These are phyloP conservation scores for Entrophospora sp. DNA, from an alignment of 192 early-diverging fungal genomes.

Conservation along the genomic window DNA sequence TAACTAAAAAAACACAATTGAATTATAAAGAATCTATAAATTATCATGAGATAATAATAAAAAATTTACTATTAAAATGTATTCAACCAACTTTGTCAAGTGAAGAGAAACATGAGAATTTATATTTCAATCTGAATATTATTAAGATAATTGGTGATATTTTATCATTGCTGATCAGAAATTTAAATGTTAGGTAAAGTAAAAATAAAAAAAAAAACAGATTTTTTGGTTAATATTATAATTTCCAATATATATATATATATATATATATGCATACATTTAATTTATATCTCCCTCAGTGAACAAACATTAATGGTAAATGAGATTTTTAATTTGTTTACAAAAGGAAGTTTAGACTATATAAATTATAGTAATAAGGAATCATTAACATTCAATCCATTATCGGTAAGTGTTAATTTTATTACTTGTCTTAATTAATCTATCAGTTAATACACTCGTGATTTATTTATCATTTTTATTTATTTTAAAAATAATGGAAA, in stretches of 20 bases:
- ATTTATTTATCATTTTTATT: neutral
- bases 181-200: slow-evolving; percentile 41
- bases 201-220: too few relatives aligned
- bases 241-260: too few relatives aligned
- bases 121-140: slow-evolving; percentile 25
- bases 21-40: too few relatives aligned
- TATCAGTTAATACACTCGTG: slow-evolving; percentile 23
- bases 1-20: slow-evolving; percentile 32
- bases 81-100: too few relatives aligned
- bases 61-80: too few relatives aligned
- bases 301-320: neutral
- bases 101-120: slow-evolving; percentile 22
- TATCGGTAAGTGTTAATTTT: neutral
- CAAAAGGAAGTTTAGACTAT: neutral
- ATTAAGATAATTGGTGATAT: slow-evolving; percentile 33
- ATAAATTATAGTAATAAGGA: neutral
- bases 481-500: neutral
- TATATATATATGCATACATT: too few relatives aligned
- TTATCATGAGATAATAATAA: too few relatives aligned
- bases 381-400: neutral
- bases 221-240: too few relatives aligned
- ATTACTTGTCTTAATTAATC: neutral
- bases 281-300: too few relatives aligned
- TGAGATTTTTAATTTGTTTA: neutral
- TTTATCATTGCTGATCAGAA: slow-evolving; percentile 30